A percentile compares a stretch with the other conserved stretches of the same genome.
Conservation (phyloP, 352 stramenopile species). For the Globisporangium nunn region DNA sequence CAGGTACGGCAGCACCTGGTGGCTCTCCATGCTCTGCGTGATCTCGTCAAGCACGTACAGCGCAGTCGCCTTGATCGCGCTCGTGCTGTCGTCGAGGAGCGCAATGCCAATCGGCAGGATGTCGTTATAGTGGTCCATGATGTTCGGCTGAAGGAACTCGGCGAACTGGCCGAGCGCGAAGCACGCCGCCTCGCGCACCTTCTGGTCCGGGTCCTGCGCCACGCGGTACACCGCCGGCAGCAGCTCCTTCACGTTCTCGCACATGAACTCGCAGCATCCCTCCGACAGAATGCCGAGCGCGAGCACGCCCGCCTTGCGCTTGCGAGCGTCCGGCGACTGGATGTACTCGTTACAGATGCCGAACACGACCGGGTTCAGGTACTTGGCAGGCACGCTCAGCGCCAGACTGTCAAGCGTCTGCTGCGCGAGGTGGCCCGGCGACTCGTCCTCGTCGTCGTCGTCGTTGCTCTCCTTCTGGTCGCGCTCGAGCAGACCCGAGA, state of each 20-base stretch:
- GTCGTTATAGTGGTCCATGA: constrained; percentile 91
- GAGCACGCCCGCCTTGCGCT: constrained; percentile 95
- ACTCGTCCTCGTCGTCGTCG: constrained; percentile 77
- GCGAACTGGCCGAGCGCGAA: constrained; percentile 98
- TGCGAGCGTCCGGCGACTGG: constrained; percentile 76
- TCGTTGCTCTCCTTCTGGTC: constrained; percentile 43
- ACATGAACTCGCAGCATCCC: constrained; percentile 93
- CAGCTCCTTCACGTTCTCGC: constrained; percentile 90
- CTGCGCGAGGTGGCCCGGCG: constrained; percentile 71
- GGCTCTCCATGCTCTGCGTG: constrained; percentile 95
- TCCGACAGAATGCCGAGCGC: constrained; percentile 96
- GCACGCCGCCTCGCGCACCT: constrained; percentile 95
- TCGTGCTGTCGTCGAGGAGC: constrained; percentile 91
- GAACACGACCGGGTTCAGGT: constrained; percentile 74
- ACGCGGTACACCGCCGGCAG: constrained; percentile 90
- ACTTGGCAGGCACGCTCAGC: constrained; percentile 76
- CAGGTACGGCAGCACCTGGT: constrained; percentile 93
- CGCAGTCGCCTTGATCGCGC: constrained; percentile 93
- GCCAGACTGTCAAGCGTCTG: constrained; percentile 82
- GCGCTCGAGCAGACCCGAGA: constrained; percentile 73
- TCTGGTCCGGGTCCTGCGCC: constrained; percentile 88
- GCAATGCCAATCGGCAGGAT: constrained; percentile 95
- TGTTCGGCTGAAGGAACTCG: constrained; percentile 97
- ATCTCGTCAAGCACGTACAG: constrained; percentile 99
- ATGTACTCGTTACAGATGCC: constrained; percentile 88